These are phyloP conservation scores for Senna siamea DNA, from an alignment of 306 rosid genomes.

Conservation along the genomic window DNA sequence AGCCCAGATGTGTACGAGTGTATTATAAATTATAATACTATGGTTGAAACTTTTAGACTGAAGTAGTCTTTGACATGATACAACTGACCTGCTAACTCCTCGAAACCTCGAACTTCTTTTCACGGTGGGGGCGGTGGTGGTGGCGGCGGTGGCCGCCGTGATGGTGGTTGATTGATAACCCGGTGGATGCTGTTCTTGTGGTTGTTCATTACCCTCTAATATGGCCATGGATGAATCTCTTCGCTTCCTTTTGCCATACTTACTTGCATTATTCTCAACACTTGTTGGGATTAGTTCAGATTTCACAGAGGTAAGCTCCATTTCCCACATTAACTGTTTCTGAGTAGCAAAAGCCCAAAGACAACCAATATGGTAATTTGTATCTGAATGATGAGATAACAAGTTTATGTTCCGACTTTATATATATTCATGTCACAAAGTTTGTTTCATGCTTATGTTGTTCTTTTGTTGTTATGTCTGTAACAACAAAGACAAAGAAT, in stretches of 20 bases:
- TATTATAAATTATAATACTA: too few species aligned
- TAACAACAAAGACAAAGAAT: slow-evolving; percentile 33
- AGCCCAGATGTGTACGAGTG: too few species aligned
- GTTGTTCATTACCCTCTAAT: slow-evolving; percentile 36
- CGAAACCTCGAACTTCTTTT: slow-evolving; percentile 88
- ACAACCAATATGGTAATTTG: slow-evolving; percentile 11
- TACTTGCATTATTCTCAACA: slow-evolving; percentile 40
- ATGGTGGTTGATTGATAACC: slow-evolving; percentile 54
- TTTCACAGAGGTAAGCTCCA: slow-evolving; percentile 57
- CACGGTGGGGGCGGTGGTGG: slow-evolving; percentile 61
- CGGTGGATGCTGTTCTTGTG: slow-evolving; percentile 31
- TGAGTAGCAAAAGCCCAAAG: background rate
- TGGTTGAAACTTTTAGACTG: too few species aligned
- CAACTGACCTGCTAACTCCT: slow-evolving; percentile 73
- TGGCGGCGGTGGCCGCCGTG: slow-evolving; percentile 53
- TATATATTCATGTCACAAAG: slow-evolving; percentile 7
- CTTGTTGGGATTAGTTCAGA: slow-evolving; percentile 45
- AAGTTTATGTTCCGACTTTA: slow-evolving; percentile 29
- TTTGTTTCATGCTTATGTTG: slow-evolving; percentile 45
- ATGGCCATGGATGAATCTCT: slow-evolving; percentile 45
- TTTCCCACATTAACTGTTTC: slow-evolving; percentile 12
- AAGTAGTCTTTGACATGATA: background rate
- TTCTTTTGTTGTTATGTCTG: slow-evolving; percentile 34
- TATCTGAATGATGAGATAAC: slow-evolving; percentile 32
- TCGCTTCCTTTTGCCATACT: slow-evolving; percentile 57